phyloP scores from a whole-genome alignment of 2,329 filamentous ascomycete species.

The Fusarium heterosporum region DNA sequence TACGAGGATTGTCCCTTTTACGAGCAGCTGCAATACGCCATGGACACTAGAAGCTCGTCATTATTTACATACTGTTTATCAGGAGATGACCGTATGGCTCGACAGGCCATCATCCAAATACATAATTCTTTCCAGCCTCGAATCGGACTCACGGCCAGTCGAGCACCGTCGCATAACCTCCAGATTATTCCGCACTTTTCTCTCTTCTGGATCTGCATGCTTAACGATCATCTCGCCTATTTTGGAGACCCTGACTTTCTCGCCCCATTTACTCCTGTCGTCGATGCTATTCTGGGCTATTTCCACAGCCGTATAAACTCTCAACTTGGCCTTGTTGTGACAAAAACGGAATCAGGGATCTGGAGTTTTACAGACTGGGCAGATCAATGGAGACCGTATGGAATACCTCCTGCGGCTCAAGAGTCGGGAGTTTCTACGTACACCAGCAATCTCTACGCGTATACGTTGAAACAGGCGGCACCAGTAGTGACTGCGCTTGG shows the following conservation, averaged over 20 bases:
- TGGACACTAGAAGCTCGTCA: neutral
- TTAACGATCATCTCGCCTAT: neutral
- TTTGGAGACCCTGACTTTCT: neutral
- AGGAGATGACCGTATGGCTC: neutral
- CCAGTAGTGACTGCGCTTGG: neutral
- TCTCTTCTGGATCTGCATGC: constrained; percentile 1
- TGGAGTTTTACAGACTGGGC: constrained; percentile 4
- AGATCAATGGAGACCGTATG: neutral
- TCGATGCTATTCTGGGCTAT: neutral
- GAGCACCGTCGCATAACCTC: neutral
- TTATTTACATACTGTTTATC: neutral
- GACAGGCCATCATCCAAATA: neutral
- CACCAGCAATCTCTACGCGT: neutral
- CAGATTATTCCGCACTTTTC: constrained; percentile 2
- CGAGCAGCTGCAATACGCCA: constrained; percentile 4
- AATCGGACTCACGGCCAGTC: neutral
- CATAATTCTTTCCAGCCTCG: neutral
- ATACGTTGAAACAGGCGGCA: neutral
- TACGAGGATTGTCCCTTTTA: constrained; percentile 12
- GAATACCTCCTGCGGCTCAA: neutral
- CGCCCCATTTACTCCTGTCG: neutral
- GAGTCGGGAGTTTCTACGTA: neutral
- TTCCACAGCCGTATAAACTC: neutral
- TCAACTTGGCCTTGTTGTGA: neutral
- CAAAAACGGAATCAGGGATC: neutral